Conservation (phyloP, 495 filamentous ascomycete species). For the Daldinia bambusicola region DNA sequence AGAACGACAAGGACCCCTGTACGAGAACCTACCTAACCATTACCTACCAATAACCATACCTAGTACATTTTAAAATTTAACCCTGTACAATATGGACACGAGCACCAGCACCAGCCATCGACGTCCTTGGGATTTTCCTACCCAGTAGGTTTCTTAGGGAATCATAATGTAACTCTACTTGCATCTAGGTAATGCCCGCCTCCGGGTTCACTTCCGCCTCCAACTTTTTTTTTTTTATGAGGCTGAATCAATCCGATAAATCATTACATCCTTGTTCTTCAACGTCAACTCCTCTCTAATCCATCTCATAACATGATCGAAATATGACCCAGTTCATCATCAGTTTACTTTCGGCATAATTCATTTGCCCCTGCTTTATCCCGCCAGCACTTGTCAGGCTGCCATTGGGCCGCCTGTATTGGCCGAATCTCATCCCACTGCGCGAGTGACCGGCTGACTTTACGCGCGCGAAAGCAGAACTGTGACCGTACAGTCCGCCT, state of each 20-base stretch:
- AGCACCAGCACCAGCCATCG: conserved; percentile 23
- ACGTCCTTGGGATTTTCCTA: conserved; percentile 10
- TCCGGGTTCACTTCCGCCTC: conserved; percentile 41
- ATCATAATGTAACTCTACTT: conserved; percentile 33
- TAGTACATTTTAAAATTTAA: no score
- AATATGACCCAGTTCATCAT: conserved; percentile 15
- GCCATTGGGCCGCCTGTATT: conserved; percentile 36
- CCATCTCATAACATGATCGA: conserved; percentile 29
- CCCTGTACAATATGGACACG: no score
- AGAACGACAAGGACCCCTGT: background rate
- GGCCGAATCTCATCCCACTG: conserved; percentile 24
- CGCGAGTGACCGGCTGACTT: conserved; percentile 9
- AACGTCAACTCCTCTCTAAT: conserved; percentile 40
- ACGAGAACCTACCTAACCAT: background rate
- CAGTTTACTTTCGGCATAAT: conserved; percentile 32
- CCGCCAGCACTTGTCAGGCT: conserved; percentile 38
- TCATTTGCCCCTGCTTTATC: conserved; percentile 20
- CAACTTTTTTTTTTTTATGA: conserved; percentile 41
- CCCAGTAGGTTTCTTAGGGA: conserved; percentile 1
- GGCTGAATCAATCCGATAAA: conserved; percentile 45
- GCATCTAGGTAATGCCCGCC: conserved; percentile 24
- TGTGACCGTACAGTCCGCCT: background rate
- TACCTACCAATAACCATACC: no score
- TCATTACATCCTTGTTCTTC: conserved; percentile 41
- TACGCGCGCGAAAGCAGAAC: conserved; percentile 2